Conservation (phyloP, 179 eudicot genomes). For the Camellia oleifera region DNA sequence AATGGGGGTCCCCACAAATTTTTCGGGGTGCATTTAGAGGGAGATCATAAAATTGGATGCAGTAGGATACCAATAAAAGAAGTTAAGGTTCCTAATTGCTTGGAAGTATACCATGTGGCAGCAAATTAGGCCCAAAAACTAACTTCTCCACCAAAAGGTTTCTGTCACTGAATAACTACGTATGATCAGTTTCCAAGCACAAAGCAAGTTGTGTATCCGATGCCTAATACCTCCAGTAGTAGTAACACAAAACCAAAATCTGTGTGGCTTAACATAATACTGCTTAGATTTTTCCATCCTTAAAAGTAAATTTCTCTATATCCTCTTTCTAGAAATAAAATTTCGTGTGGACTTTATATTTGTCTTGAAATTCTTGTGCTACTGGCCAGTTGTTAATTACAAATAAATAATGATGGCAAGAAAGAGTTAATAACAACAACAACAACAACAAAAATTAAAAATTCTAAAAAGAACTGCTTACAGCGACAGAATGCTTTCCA, state of each 20-base stretch:
- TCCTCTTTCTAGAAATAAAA: neutral
- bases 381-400: neutral
- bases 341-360: neutral
- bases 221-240: neutral
- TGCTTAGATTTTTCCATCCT: neutral
- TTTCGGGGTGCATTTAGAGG: too few relatives aligned
- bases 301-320: neutral
- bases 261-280: neutral
- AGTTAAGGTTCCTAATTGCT: neutral
- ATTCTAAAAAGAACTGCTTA: constrained; percentile 30
- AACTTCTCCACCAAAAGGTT: neutral
- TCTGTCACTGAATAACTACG: neutral
- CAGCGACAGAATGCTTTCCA: constrained; percentile 43
- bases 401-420: neutral
- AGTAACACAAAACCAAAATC: neutral
- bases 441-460: neutral
- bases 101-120: neutral
- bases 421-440: neutral
- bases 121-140: neutral
- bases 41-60: too few relatives aligned
- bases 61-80: too few relatives aligned
- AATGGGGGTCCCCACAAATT: too few relatives aligned
- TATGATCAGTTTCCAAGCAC: neutral
- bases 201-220: neutral
- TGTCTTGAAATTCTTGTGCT: neutral